Base-by-base conservation (phyloP, 108 stramenopile species). In the Pseudonitzschia multiseries region DNA sequence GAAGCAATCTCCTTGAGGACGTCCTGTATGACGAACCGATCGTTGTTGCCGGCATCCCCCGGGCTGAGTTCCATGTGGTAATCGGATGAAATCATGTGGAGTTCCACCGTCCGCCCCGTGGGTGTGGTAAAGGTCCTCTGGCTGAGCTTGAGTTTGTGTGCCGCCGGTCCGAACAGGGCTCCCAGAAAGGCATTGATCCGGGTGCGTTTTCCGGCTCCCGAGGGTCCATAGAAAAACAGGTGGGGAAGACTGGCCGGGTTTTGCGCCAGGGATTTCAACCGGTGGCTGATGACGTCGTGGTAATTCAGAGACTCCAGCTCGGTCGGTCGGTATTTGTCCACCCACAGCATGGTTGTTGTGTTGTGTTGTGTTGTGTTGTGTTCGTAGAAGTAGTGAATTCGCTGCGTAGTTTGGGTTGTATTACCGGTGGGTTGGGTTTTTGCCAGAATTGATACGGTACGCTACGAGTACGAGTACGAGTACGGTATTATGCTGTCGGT, bases 1-100 rank as follows among this genome's bases (percentile, higher is more conserved):
- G 79, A 79, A 0, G 99, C 99, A 68, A 98, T 98, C 81, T 99
- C 97, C 80, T 99, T 99, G 84, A 99, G 97, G 74, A 98, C 96
- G 71, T 98, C 97, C 73, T 98, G 97, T 20, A 99, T 91, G 64
- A 98, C 96, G 68, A 79, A 96, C n/a, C 97, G 93, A 85, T 99
- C 99, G 75, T 95, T 89, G 69, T 84, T 82, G 9, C 99, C 99
- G 21, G 96, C 97, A 76, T 99, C 99, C 27, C 90, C 91, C 24
- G 99, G 97, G 56, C 88, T 93, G 75, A 98, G 87, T 79, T 99
- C 99, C 51, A 98, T 94, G 82, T 99, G 99, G 75, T 96, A 95
- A 71, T 89, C 90, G 81, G 85, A 87, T 24, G 93, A 89, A 13
- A 99, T 84, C 86, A 96, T 96, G 69, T 96, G 97, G 27, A 99